Evolutionary conservation across 768 basidiomycete species (phyloP).

Genomic region (Favolaschia claudopus): DNA sequence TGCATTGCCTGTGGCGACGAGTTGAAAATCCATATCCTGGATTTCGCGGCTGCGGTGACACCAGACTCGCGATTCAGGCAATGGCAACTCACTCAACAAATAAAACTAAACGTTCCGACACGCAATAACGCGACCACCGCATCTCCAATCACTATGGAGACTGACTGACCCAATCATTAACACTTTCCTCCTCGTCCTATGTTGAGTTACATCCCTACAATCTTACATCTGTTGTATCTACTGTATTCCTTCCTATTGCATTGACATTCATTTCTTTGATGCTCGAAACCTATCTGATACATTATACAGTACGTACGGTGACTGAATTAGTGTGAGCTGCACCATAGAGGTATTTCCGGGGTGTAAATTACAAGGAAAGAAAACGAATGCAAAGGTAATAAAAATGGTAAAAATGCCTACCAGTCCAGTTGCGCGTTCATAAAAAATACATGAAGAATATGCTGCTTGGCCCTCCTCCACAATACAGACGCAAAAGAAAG

Average conservation of each 20-base stretch:
- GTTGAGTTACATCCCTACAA: neutral
- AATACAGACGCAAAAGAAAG: neutral
- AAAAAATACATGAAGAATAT: constrained; percentile 10
- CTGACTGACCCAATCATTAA: constrained; percentile 1
- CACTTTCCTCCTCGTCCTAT: neutral
- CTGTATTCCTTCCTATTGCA: neutral
- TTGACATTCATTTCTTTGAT: no score
- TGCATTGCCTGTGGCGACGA: constrained; percentile 56
- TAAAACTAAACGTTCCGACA: constrained; percentile 35
- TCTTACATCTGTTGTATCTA: neutral
- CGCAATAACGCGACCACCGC: neutral
- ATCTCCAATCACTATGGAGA: neutral
- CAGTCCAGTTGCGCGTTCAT: constrained; percentile 10
- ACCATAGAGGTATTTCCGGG: constrained; percentile 25
- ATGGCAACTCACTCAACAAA: constrained; percentile 42
- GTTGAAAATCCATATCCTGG: constrained; percentile 52
- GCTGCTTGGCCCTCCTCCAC: neutral
- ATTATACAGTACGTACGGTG: constrained; percentile 30
- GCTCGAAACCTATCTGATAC: constrained; percentile 18
- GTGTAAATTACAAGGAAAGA: constrained; percentile 17
- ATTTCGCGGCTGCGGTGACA: constrained; percentile 46
- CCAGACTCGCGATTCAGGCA: constrained; percentile 37
- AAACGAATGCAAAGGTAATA: constrained; percentile 34
- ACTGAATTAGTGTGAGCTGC: constrained; percentile 29
- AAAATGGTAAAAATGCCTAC: constrained; percentile 32